These are phyloP conservation scores for Nakazawaea wyomingensis DNA, from an alignment of 805 yeast species.

Conservation along the genomic window DNA sequence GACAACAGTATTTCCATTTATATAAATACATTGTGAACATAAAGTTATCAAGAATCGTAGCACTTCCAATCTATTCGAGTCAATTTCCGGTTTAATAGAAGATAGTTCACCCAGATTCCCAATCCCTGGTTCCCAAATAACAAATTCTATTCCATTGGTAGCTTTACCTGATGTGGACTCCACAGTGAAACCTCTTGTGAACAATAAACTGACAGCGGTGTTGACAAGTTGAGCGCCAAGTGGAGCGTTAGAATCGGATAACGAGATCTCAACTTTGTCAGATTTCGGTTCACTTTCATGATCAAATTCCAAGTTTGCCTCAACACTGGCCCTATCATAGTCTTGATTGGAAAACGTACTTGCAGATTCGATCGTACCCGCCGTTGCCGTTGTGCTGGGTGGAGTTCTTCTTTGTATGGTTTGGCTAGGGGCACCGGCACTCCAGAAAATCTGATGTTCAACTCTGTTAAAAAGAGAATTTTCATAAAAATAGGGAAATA, in stretches of 20 bases:
- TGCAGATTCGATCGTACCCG: constrained; percentile 20
- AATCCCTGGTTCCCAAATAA: constrained; percentile 81
- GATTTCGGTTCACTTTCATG: constrained; percentile 2
- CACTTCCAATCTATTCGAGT: constrained; percentile 63
- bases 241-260: constrained; percentile 19
- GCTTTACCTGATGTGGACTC: constrained; percentile 17
- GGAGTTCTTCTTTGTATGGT: constrained; percentile 9
- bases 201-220: constrained; percentile 41
- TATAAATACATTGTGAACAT: constrained; percentile 58
- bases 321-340: constrained; percentile 18
- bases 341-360: constrained; percentile 16
- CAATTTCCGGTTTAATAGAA: constrained; percentile 34
- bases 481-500: constrained; percentile 69
- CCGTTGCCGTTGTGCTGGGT: constrained; percentile 19
- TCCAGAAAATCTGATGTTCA: constrained; percentile 41
- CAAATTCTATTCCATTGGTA: constrained; percentile 27
- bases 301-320: constrained; percentile 15
- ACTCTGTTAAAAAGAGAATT: constrained; percentile 29
- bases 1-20: constrained; percentile 34
- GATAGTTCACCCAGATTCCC: constrained; percentile 37
- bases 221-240: constrained; percentile 34
- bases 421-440: constrained; percentile 18
- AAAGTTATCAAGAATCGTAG: constrained; percentile 57
- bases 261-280: constrained; percentile 14
- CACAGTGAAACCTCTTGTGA: constrained; percentile 53